Evolutionary conservation across 768 basidiomycete genomes (phyloP).

Genomic region (Xerocomus potaroensis): DNA sequence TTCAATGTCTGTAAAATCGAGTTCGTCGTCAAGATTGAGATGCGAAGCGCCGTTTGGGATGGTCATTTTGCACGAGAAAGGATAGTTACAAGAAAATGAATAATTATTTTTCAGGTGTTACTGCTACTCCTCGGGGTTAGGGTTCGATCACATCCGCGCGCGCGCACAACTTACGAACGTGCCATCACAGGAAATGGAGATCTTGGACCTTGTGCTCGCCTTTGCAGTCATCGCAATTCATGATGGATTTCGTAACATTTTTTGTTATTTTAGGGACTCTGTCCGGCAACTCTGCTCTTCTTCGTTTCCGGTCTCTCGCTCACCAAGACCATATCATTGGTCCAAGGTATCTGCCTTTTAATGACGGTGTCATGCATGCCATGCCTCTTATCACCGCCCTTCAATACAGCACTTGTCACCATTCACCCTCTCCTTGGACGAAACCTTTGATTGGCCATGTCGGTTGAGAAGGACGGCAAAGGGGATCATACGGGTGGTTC

Average conservation of each 20-base stretch:
- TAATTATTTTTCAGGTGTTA: too few species aligned
- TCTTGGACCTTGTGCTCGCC: not conserved
- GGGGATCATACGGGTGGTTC: constrained; percentile 7
- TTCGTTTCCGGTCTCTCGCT: not conserved
- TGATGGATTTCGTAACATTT: not conserved
- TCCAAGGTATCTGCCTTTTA: constrained; percentile 6
- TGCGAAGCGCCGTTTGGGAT: constrained; percentile 32
- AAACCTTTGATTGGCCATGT: constrained; percentile 15
- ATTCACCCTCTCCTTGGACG: not conserved
- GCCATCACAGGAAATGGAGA: not conserved
- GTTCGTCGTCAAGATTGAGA: constrained; percentile 51
- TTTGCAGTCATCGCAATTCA: not conserved
- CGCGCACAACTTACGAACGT: constrained; percentile 12
- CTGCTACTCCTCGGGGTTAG: too few species aligned
- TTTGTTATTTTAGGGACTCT: not conserved
- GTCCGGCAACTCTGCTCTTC: not conserved
- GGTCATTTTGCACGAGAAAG: constrained; percentile 45
- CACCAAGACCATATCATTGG: not conserved
- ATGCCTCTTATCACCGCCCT: not conserved
- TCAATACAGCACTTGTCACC: constrained; percentile 17
- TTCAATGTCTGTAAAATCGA: constrained; percentile 88
- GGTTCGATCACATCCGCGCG: not conserved
- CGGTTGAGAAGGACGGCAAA: constrained; percentile 16
- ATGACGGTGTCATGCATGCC: constrained; percentile 3
- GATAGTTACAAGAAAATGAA: too few species aligned